A percentile compares a stretch with the other conserved stretches of the same genome.
Conservation (phyloP, 129 eudicot species). For the Kitagawia praeruptora region DNA sequence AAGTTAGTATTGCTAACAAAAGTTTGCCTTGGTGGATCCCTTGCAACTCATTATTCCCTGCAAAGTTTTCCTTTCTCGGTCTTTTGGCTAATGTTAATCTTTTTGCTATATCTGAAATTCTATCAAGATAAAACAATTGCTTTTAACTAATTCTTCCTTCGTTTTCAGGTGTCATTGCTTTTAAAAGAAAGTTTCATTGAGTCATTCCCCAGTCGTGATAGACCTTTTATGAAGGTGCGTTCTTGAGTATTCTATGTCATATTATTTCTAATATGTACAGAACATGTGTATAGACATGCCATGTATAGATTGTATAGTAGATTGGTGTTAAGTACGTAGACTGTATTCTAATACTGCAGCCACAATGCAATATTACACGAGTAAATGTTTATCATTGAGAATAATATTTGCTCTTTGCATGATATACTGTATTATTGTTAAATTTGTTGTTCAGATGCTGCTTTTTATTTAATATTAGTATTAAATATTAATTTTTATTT, state of each 20-base stretch:
- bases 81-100: not conserved
- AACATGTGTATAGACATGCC: not conserved
- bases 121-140: not conserved
- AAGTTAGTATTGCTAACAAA: not conserved
- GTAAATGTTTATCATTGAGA: not conserved
- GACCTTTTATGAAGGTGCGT: conserved; percentile 88
- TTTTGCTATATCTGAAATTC: not conserved
- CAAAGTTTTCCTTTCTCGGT: not conserved
- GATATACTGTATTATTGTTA: not conserved
- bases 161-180: conserved; percentile 78
- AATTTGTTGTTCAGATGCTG: not conserved
- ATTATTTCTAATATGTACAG: not conserved
- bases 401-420: not conserved
- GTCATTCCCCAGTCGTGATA: conserved; percentile 84
- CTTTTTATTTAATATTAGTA: not conserved
- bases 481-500: not conserved
- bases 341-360: not conserved
- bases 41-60: conserved; percentile 12
- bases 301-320: not conserved
- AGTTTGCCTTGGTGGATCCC: not conserved
- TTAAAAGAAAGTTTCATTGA: conserved; percentile 96
- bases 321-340: not conserved
- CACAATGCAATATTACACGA: not conserved
- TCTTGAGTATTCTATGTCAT: conserved; percentile 15
- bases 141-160: not conserved